These are phyloP conservation scores for Emmonsia crescens DNA, from an alignment of 2,329 filamentous ascomycete species.

Conservation along the genomic window DNA sequence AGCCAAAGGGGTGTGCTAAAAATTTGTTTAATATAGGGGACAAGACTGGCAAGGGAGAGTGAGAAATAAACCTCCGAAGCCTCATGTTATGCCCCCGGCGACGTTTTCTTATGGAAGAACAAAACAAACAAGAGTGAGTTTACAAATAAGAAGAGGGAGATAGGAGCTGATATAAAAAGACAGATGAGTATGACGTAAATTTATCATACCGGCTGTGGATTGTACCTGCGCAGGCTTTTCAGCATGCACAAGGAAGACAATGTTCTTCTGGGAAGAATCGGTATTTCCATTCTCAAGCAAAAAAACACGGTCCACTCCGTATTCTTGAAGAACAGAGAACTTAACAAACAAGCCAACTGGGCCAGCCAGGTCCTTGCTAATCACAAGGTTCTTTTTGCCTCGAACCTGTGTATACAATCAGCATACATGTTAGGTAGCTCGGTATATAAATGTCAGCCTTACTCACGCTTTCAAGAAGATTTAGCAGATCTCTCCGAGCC, in stretches of 20 bases:
- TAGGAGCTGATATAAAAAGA: slow-evolving; percentile 8
- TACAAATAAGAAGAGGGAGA: background rate
- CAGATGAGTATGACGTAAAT: slow-evolving; percentile 13
- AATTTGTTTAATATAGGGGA: slow-evolving; percentile 39
- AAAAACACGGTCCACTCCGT: slow-evolving; percentile 96
- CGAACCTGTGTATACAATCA: slow-evolving; percentile 56
- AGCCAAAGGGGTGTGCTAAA: slow-evolving; percentile 34
- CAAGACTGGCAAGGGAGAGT: slow-evolving; percentile 49
- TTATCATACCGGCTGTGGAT: slow-evolving; percentile 69
- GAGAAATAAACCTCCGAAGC: slow-evolving; percentile 43
- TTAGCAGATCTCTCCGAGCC: slow-evolving; percentile 78
- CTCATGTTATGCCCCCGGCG: slow-evolving; percentile 48
- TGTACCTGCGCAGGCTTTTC: slow-evolving; percentile 79
- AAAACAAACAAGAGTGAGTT: background rate
- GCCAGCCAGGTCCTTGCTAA: slow-evolving; percentile 82
- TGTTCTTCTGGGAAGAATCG: slow-evolving; percentile 87
- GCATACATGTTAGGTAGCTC: slow-evolving; percentile 14
- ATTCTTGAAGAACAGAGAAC: slow-evolving; percentile 89
- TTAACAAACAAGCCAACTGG: slow-evolving; percentile 87
- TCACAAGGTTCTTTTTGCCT: slow-evolving; percentile 95
- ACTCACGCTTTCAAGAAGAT: slow-evolving; percentile 91
- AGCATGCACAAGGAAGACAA: slow-evolving; percentile 84
- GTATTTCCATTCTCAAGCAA: slow-evolving; percentile 92
- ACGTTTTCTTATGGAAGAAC: slow-evolving; percentile 1
- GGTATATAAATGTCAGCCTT: slow-evolving; percentile 26